Evolutionary conservation across 2,329 filamentous ascomycete genomes (phyloP).

Genomic region (Penicillium capsulatum): DNA sequence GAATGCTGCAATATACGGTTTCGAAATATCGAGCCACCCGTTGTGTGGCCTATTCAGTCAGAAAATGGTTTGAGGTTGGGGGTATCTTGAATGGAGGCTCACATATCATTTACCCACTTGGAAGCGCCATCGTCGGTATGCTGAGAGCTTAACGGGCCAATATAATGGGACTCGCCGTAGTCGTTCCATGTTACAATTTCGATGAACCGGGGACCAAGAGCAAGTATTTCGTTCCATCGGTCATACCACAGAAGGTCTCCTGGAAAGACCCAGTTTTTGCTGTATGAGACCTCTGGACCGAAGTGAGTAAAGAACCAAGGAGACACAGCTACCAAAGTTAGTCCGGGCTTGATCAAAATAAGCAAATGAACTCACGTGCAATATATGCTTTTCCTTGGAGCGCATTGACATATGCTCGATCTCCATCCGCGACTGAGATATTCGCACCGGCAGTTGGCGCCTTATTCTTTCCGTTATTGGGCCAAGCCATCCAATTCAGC

Average conservation of each 20-base stretch:
- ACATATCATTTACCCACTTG: conserved; percentile 51
- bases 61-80: not conserved
- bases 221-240: conserved; percentile 54
- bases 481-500: conserved; percentile 46
- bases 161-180: conserved; percentile 59
- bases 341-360: not conserved
- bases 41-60: conserved; percentile 42
- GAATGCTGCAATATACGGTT: conserved; percentile 52
- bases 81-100: conserved; percentile 10
- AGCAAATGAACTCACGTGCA: conserved; percentile 38
- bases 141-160: conserved; percentile 47
- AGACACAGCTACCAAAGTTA: conserved; percentile 50
- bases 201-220: conserved; percentile 50
- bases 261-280: conserved; percentile 61
- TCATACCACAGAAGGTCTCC: conserved; percentile 59
- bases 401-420: conserved; percentile 35
- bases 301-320: conserved; percentile 58
- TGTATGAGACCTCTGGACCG: conserved; percentile 41
- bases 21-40: conserved; percentile 52
- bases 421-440: conserved; percentile 43
- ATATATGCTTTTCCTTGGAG: conserved; percentile 46
- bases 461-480: conserved; percentile 46
- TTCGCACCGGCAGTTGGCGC: conserved; percentile 43
- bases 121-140: conserved; percentile 40
- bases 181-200: conserved; percentile 60